Percentiles rank a stretch among this genome's conserved stretches.
Evolutionary conservation across 116 monocot genomes (phyloP).

Genomic region (Dioscorea cayenensis): DNA sequence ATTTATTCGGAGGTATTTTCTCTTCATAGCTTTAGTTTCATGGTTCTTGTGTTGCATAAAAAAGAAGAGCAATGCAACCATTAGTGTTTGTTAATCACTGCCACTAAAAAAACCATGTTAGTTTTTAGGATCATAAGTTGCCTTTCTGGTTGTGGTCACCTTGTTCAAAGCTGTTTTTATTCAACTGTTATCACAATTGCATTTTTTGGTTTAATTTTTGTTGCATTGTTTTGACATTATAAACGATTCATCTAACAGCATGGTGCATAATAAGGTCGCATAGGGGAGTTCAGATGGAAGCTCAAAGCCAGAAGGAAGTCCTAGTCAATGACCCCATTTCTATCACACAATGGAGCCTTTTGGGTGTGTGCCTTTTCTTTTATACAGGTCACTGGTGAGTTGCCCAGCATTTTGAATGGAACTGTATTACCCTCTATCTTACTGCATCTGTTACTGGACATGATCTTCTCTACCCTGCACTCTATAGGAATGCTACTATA

Average conservation of each 20-base stretch:
- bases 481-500: no score
- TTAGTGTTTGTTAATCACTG: no score
- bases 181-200: background rate
- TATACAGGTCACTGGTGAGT: conserved; percentile 76
- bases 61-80: no score
- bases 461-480: no score
- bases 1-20: conserved; percentile 61
- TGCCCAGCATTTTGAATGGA: background rate
- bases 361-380: conserved; percentile 64
- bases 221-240: background rate
- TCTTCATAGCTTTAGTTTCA: background rate
- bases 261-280: conserved; percentile 44
- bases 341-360: conserved; percentile 62
- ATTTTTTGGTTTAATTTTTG: background rate
- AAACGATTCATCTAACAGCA: conserved; percentile 21
- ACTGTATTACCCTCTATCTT: no score
- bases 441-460: no score
- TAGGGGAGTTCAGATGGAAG: background rate
- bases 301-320: conserved; percentile 11
- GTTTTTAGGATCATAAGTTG: no score
- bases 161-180: background rate
- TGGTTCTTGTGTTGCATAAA: no score
- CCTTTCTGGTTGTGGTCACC: background rate
- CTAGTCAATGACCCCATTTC: conserved; percentile 25
- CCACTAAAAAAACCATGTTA: no score